Evolutionary conservation across 1,284 basidiomycete genomes (phyloP).

Genomic region (Ceratobasidium sp.): DNA sequence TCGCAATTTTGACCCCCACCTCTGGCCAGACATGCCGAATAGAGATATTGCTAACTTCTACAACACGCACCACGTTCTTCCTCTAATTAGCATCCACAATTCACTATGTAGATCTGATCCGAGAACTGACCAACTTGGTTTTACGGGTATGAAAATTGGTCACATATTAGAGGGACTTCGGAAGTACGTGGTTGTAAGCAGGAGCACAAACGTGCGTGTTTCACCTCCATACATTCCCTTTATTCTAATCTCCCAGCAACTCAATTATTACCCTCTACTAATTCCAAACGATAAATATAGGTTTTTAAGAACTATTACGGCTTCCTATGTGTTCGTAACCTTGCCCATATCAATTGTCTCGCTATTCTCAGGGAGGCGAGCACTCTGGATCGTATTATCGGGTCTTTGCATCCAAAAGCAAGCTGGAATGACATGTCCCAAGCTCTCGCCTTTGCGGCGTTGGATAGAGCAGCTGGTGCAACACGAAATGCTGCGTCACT

Average conservation of each 20-base stretch:
- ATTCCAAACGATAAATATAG: neutral
- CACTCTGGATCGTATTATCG: neutral
- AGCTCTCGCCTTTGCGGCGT: neutral
- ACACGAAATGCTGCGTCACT: too few species aligned
- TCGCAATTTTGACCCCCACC: neutral
- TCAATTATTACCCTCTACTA: neutral
- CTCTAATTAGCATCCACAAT: neutral
- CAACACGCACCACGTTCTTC: neutral
- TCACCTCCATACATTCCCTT: neutral
- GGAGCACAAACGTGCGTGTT: neutral
- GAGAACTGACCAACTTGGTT: neutral
- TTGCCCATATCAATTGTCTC: constrained; percentile 2
- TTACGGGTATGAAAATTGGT: neutral
- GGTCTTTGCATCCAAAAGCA: neutral
- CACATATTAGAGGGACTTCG: neutral
- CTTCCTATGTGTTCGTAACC: neutral
- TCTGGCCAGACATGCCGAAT: neutral
- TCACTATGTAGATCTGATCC: neutral
- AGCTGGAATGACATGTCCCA: neutral
- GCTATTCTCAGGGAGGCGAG: neutral
- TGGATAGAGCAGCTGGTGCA: neutral
- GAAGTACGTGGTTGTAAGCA: neutral
- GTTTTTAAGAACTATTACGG: constrained; percentile 19
- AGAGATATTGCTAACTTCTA: neutral
- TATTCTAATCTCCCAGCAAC: neutral